phyloP scores from a whole-genome alignment of 768 basidiomycete species.

The Hypsizygus marmoreus region DNA sequence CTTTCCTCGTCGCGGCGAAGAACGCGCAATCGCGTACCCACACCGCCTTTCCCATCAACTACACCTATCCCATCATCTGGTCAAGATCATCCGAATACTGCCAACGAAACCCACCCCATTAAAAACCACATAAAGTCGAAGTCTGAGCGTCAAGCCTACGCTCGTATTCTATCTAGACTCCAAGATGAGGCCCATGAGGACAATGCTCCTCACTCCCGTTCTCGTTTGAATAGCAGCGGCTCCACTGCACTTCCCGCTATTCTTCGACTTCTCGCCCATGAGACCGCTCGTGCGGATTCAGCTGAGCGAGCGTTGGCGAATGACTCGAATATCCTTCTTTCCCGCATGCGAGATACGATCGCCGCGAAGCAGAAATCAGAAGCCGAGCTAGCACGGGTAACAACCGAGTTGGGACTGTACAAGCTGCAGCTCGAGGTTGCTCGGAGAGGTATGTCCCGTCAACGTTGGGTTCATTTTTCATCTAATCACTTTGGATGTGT shows the following conservation, averaged over 20 bases:
- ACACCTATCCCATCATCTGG: background rate
- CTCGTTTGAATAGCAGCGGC: conserved; percentile 9
- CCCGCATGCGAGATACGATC: conserved; percentile 31
- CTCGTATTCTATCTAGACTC: conserved; percentile 1
- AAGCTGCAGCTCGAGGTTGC: conserved; percentile 60
- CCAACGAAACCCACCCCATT: background rate
- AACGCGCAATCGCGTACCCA: conserved; percentile 7
- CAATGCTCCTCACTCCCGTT: background rate
- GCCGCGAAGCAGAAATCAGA: conserved; percentile 32
- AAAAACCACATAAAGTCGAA: conserved; percentile 1
- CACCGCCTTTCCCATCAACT: conserved; percentile 9
- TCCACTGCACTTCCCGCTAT: conserved; percentile 3
- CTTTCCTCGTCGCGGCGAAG: background rate
- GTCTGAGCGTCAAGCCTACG: conserved; percentile 5
- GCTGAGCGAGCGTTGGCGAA: conserved; percentile 31
- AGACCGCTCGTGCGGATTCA: conserved; percentile 41
- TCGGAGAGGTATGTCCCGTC: conserved; percentile 40
- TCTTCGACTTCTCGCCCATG: conserved; percentile 26
- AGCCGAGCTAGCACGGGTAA: conserved; percentile 29
- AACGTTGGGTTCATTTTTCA: background rate
- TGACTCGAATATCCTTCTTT: conserved; percentile 26
- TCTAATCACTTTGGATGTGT: conserved; percentile 1
- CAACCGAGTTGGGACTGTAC: conserved; percentile 56
- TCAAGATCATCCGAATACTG: background rate
- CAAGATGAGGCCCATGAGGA: conserved; percentile 5